phyloP scores from a whole-genome alignment of 1,284 basidiomycete genomes.

The Marasmius oreades region DNA sequence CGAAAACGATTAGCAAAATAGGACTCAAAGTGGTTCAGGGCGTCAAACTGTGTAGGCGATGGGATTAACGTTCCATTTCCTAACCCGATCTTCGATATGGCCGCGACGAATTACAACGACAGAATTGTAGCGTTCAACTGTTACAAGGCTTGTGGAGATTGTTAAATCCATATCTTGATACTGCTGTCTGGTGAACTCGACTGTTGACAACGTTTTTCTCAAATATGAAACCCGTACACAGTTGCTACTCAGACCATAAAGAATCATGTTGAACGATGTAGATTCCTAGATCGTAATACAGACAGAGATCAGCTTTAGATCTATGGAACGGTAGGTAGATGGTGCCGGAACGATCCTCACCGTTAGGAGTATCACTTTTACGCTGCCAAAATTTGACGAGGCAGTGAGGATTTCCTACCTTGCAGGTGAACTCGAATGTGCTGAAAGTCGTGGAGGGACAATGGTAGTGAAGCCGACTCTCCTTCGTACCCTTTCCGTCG shows the following conservation, averaged over 20 bases:
- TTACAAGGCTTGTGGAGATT: background rate
- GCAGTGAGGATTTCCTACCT: conserved; percentile 4
- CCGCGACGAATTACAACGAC: conserved; percentile 14
- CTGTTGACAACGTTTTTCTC: background rate
- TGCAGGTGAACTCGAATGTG: conserved; percentile 18
- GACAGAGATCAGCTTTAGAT: background rate
- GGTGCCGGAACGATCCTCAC: background rate
- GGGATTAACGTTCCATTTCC: conserved; percentile 11
- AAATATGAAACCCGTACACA: background rate
- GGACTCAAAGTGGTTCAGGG: background rate
- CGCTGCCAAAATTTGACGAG: conserved; percentile 19
- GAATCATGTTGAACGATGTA: conserved; percentile 5
- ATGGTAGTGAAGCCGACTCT: conserved; percentile 10
- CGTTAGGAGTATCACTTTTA: conserved; percentile 3
- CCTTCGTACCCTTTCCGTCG: background rate
- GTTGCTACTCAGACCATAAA: background rate
- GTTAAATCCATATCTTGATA: background rate
- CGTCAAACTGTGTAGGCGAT: conserved; percentile 8
- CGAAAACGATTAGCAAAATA: background rate
- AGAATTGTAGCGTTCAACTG: conserved; percentile 7
- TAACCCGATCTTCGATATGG: conserved; percentile 8
- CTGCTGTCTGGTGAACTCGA: background rate
- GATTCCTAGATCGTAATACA: background rate
- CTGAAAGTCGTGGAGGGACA: conserved; percentile 15
- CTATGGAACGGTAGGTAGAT: background rate